phyloP scores from a whole-genome alignment of 192 early-diverging fungal genomes.

The Backusella psychrophila region DNA sequence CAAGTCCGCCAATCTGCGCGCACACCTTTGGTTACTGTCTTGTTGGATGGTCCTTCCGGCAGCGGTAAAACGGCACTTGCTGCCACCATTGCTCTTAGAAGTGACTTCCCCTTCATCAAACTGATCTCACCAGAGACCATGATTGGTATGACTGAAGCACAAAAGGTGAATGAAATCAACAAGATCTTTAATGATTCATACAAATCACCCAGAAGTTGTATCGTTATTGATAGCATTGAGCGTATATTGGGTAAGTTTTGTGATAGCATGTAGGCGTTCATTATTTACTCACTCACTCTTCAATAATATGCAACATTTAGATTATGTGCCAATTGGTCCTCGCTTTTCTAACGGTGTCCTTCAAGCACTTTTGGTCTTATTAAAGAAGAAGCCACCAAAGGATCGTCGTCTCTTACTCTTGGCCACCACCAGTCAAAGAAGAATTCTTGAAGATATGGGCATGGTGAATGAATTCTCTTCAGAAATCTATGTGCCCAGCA shows the following conservation, averaged over 20 bases:
- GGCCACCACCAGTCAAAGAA: conserved; percentile 81
- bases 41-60: conserved; percentile 86
- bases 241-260: conserved; percentile 67
- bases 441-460: conserved; percentile 85
- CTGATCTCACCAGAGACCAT: conserved; percentile 94
- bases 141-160: conserved; percentile 85
- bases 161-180: conserved; percentile 85
- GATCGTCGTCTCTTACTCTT: conserved; percentile 85
- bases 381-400: conserved; percentile 91
- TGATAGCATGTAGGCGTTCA: background rate
- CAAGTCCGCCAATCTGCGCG: conserved; percentile 75
- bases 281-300: background rate
- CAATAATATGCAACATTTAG: conserved; percentile 34
- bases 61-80: conserved; percentile 96
- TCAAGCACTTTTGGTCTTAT: conserved; percentile 89
- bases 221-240: conserved; percentile 95
- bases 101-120: conserved; percentile 96
- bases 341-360: conserved; percentile 92
- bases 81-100: conserved; percentile 88
- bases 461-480: conserved; percentile 83
- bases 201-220: conserved; percentile 89
- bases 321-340: conserved; percentile 94
- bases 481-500: conserved; percentile 77
- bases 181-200: conserved; percentile 97
- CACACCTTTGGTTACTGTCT: conserved; percentile 89